A percentile compares a stretch with the other conserved stretches of the same genome.
Conservation (phyloP, 345 rosid genomes). For the Sisymbrium irio region DNA sequence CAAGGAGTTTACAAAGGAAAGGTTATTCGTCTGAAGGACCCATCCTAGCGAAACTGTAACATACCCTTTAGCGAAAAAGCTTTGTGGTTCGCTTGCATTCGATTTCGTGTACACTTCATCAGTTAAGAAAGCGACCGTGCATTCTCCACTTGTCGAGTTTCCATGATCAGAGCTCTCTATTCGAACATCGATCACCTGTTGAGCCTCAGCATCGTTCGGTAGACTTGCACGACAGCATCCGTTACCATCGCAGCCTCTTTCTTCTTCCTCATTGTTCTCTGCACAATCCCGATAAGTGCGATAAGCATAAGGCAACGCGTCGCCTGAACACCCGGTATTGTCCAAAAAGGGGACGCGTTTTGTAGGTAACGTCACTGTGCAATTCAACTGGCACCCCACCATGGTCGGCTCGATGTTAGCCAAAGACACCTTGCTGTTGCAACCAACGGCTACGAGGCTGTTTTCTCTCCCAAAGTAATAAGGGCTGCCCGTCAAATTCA, state of each 20-base stretch:
- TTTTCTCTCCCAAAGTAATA: not conserved
- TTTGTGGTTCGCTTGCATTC: not conserved
- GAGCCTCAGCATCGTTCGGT: not conserved
- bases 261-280: not conserved
- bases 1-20: not conserved
- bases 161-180: not conserved
- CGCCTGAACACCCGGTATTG: not conserved
- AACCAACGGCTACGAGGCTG: slow-evolving; percentile 37
- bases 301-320: not conserved
- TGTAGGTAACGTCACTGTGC: not conserved
- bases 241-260: slow-evolving; percentile 30
- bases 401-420: not conserved
- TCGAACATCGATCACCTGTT: not conserved
- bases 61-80: not conserved
- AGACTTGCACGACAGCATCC: slow-evolving; percentile 25
- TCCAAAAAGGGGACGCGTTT: not conserved
- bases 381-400: slow-evolving; percentile 35
- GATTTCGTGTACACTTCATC: not conserved
- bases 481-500: slow-evolving; percentile 17
- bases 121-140: slow-evolving; percentile 7
- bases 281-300: not conserved
- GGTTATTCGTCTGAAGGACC: slow-evolving; percentile 10
- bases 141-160: not conserved
- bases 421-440: slow-evolving; percentile 20
- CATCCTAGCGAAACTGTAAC: slow-evolving; percentile 22